Base-by-base conservation (phyloP, 2,329 filamentous ascomycete species). In the Diaporthe citriasiana region DNA sequence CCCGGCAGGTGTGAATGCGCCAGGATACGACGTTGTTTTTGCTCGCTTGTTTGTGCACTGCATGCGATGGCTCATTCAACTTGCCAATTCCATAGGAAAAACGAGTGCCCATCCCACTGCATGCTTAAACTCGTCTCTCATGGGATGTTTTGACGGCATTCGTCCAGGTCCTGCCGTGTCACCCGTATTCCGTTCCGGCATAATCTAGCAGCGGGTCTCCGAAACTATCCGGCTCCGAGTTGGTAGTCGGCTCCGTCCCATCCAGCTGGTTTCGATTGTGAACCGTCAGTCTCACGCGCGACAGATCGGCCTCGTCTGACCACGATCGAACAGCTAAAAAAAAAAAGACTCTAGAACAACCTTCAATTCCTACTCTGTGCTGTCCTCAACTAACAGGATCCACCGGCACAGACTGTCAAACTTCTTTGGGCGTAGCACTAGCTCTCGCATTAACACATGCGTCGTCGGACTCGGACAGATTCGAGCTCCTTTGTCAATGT, bases 401-500 rank as follows among this genome's bases (percentile, higher is more conserved):
- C 63, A 51, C 33, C 22, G 30, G 45, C 45, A 50, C 33, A 19
- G 45, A 10, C 33, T 40, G 63, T 68, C 63, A 68, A 9, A 13
- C 63, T 40, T 19, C n/a, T 68, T 68, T 40, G 22, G 47, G 63
- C 15, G 63, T 53, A 68, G 63, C 33, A 53, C 47, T 50, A 15
- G 40, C 25, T 63, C 25, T 40, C 35, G 40, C 71, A 70, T 57
- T 50, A 35, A 15, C 22, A 38, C 25, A 47, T n/a, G 33, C n/a
- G 47, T 65, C 72, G 66, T 50, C 45, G 71, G 66, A 51, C 72
- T 73, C 72, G 72, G 72, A 40, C 47, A 59, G 66, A 73, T 71
- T 73, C 45, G 30, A 73, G 56, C 56, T 65, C 72, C 72, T 63
- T 38, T 73, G 45, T 73, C 72, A 51, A 73, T 73, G 47, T 63